Evolutionary conservation across 495 filamentous ascomycete genomes (phyloP).

Genomic region (Platismatia glauca): DNA sequence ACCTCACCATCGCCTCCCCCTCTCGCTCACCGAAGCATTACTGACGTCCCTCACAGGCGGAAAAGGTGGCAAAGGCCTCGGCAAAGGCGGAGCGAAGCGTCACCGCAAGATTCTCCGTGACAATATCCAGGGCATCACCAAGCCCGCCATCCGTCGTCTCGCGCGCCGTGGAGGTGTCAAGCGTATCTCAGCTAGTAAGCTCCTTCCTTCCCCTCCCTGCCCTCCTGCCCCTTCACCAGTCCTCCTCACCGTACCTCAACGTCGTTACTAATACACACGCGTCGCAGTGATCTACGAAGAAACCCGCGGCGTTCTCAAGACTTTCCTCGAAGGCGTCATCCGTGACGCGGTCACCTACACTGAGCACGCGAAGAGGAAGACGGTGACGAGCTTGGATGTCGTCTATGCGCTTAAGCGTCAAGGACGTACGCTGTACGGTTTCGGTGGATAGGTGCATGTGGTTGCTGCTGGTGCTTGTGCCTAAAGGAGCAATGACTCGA

Average conservation of each 20-base stretch:
- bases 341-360: slow-evolving; percentile 99
- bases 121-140: slow-evolving; percentile 98
- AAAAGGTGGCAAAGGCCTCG: slow-evolving; percentile 98
- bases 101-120: slow-evolving; percentile 99
- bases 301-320: slow-evolving; percentile 99
- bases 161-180: slow-evolving; percentile 99
- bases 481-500: no score
- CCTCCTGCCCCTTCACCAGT: neutral
- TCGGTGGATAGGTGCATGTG: slow-evolving; percentile 73
- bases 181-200: slow-evolving; percentile 96
- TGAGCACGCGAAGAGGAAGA: slow-evolving; percentile 98
- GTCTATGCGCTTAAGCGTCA: slow-evolving; percentile 97
- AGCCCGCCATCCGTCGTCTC: slow-evolving; percentile 99
- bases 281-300: slow-evolving; percentile 91
- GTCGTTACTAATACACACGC: no score
- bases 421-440: slow-evolving; percentile 95
- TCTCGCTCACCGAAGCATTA: slow-evolving; percentile 19
- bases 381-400: slow-evolving; percentile 92
- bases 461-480: no score
- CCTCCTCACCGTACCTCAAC: no score
- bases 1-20: neutral
- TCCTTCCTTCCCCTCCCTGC: neutral
- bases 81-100: slow-evolving; percentile 86
- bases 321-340: slow-evolving; percentile 99
- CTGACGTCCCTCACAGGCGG: slow-evolving; percentile 56